phyloP scores from a whole-genome alignment of 2,329 filamentous ascomycete genomes.

The Penicillium sp. region DNA sequence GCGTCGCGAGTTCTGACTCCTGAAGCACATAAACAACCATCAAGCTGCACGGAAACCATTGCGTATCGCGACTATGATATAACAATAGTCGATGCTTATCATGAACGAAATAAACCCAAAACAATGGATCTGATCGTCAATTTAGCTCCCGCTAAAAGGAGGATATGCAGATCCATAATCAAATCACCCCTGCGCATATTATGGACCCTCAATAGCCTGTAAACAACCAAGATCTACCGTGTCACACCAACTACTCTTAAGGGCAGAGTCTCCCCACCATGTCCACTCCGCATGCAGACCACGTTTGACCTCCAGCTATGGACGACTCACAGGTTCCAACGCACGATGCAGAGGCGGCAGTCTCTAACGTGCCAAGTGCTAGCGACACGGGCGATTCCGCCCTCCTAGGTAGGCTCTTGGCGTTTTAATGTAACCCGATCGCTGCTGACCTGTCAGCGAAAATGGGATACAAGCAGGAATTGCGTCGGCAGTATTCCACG shows the following conservation, averaged over 20 bases:
- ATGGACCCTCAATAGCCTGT: neutral
- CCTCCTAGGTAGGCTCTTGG: constrained; percentile 21
- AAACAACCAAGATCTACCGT: neutral
- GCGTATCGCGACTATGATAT: neutral
- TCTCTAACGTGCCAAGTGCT: constrained; percentile 2
- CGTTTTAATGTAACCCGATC: neutral
- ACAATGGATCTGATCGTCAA: neutral
- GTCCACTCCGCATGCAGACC: neutral
- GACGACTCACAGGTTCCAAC: neutral
- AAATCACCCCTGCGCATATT: neutral
- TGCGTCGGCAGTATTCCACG: constrained; percentile 61
- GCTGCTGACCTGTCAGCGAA: constrained; percentile 24
- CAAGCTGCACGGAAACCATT: neutral
- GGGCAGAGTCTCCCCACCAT: neutral
- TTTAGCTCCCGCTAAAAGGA: neutral
- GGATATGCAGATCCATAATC: constrained; percentile 2
- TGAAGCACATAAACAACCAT: neutral
- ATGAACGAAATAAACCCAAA: neutral
- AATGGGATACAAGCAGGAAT: constrained; percentile 59
- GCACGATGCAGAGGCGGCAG: neutral
- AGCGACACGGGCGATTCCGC: constrained; percentile 25
- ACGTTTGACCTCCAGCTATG: neutral
- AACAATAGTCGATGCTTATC: too few relatives aligned
- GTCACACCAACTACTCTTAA: neutral
- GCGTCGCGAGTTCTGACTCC: neutral